phyloP scores from a whole-genome alignment of 1,284 basidiomycete genomes.

The Naganishia liquefaciens region DNA sequence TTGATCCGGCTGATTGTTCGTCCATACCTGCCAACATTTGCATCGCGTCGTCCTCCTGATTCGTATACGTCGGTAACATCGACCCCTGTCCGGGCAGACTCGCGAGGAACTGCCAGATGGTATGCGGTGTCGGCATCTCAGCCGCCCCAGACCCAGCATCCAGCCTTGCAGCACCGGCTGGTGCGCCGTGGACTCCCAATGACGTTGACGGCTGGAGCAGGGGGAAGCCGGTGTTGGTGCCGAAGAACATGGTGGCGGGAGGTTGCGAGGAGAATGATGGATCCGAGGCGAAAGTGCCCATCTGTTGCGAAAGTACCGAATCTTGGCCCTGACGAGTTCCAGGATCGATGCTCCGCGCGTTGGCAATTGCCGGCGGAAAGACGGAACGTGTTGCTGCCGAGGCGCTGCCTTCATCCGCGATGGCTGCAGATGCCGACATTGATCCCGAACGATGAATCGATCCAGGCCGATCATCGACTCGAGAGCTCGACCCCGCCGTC shows the following conservation, averaged over 20 bases:
- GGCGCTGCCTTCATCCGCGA: not conserved
- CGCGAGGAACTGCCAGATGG: slow-evolving; percentile 21
- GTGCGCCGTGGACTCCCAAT: not conserved
- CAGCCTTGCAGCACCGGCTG: not conserved
- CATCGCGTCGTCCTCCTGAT: not conserved
- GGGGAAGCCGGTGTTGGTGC: not conserved
- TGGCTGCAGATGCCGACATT: not conserved
- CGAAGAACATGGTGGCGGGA: not conserved
- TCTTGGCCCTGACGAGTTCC: not conserved
- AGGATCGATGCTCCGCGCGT: too few species aligned
- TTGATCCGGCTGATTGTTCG: not conserved
- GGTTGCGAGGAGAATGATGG: slow-evolving; percentile 1
- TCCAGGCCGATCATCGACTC: not conserved
- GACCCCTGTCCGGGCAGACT: slow-evolving; percentile 8
- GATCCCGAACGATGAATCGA: not conserved
- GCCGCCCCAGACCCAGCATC: not conserved
- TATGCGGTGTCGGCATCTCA: slow-evolving; percentile 1
- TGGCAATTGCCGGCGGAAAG: too few species aligned
- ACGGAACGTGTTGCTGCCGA: too few species aligned
- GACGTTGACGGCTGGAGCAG: slow-evolving; percentile 3
- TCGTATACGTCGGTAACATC: slow-evolving; percentile 1
- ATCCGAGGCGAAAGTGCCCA: not conserved
- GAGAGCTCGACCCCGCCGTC: not conserved
- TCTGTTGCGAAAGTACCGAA: slow-evolving; percentile 10
- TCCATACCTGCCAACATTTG: not conserved